Base-by-base conservation (phyloP, 306 rosid genomes). In the Cicer bijugum region DNA sequence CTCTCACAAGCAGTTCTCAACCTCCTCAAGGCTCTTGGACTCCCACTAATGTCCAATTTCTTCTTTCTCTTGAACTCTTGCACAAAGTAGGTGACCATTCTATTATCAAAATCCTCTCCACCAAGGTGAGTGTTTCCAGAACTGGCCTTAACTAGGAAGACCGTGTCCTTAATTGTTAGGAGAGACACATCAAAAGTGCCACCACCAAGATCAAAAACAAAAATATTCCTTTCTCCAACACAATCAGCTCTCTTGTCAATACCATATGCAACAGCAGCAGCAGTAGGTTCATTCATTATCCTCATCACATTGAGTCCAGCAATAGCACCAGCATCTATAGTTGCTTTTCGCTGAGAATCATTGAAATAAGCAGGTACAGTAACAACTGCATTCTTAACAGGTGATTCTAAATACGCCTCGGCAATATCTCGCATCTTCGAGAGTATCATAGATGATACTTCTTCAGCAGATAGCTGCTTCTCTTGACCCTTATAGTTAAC, bases 1-100 rank as follows among this genome's bases (percentile, higher is more conserved):
- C 67, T 35, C 67, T 60, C 67, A 1, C 67, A 60, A 37, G 67
- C 67, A 2, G 12, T 60, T 35, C 67, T n/a, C 45, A 60, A 60
- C 45, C 67, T 37, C 45, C 67, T 60, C 46, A 60, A 35, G 0
- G 66, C 44, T 59, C 7, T 59, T 2, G 44, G 0, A 7, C 35
- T 6, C 0, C 12, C 12, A 61, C 7, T 1, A 7, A 61, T 61
- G 6, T 61, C 46, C 0, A 37, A 1, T 33, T 61, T 61, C 28
- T 61, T 61, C 47, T 61, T 61, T 38, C 28, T 58, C 39, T 58
- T 58, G 42, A 58, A 58, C 17, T 58, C 42, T 6, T 58, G 64
- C 6, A 28, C 64, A 28, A 58, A 58, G 42, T 28, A 12, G 16
- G 28, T 12, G 5, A 58, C 8, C 42, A 58, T 28, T 28, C 64